These are phyloP conservation scores for Arthrocladium fulminans DNA, from an alignment of 2,329 filamentous ascomycete genomes.

Conservation along the genomic window DNA sequence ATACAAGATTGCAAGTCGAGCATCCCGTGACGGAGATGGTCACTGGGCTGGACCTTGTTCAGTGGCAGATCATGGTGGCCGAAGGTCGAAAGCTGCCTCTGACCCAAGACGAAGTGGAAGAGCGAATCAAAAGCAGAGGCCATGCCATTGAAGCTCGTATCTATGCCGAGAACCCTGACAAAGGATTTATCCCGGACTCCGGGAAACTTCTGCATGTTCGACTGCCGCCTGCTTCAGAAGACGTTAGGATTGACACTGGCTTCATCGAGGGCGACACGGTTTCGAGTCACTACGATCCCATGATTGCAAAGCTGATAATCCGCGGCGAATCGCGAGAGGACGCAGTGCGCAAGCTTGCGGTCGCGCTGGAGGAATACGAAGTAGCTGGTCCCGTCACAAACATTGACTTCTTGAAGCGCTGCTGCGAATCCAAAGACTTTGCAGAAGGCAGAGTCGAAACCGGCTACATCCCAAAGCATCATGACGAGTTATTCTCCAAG, in stretches of 20 bases:
- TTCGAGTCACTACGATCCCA: conserved; percentile 91
- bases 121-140: conserved; percentile 62
- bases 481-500: conserved; percentile 64
- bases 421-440: conserved; percentile 75
- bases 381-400: conserved; percentile 90
- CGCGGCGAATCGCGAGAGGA: conserved; percentile 68
- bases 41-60: conserved; percentile 69
- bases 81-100: conserved; percentile 59
- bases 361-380: conserved; percentile 79
- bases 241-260: conserved; percentile 84
- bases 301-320: conserved; percentile 97
- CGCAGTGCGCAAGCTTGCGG: conserved; percentile 71
- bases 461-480: conserved; percentile 88
- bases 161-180: conserved; percentile 89
- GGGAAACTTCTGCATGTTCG: conserved; percentile 75
- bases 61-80: conserved; percentile 90
- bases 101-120: conserved; percentile 56
- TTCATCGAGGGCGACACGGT: conserved; percentile 88
- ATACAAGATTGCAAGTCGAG: conserved; percentile 84
- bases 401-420: conserved; percentile 87
- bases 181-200: conserved; percentile 88
- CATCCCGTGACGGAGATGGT: conserved; percentile 86
- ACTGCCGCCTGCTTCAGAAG: conserved; percentile 56
- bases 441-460: conserved; percentile 85
- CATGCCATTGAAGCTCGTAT: conserved; percentile 93